These are phyloP conservation scores for Magnaporthiopsis poae DNA, from an alignment of 2,329 filamentous ascomycete species.

Conservation along the genomic window DNA sequence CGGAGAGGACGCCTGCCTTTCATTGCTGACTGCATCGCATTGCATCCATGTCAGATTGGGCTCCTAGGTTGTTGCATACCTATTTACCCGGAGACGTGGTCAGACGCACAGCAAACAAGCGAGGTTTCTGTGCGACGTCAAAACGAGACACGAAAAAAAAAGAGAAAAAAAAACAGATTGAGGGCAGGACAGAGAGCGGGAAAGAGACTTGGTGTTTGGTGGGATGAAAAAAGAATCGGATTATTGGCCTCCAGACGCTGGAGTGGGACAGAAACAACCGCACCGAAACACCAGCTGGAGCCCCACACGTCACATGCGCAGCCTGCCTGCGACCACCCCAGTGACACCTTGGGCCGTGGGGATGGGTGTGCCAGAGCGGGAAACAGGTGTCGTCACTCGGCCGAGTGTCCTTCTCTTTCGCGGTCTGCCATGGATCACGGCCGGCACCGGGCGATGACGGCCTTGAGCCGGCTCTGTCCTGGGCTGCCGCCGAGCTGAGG, in stretches of 20 bases:
- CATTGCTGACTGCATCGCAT: background rate
- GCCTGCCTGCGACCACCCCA: too few relatives aligned
- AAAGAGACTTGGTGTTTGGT: too few relatives aligned
- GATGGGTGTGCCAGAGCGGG: background rate
- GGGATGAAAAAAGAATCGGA: constrained; percentile 24
- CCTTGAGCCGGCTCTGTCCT: background rate
- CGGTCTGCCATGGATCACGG: background rate
- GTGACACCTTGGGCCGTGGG: background rate
- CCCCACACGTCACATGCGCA: too few relatives aligned
- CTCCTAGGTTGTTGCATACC: background rate
- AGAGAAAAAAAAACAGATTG: background rate
- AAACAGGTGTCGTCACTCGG: background rate
- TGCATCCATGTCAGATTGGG: background rate
- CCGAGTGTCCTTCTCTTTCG: background rate
- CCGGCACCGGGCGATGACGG: background rate
- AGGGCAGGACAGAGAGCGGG: too few relatives aligned
- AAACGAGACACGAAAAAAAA: background rate
- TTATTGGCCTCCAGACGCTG: too few relatives aligned
- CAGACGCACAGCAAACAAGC: background rate
- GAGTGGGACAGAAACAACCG: too few relatives aligned
- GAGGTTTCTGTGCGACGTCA: background rate
- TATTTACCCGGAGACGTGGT: background rate
- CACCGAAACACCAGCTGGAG: too few relatives aligned
- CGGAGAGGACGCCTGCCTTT: too few relatives aligned
- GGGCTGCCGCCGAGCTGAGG: too few relatives aligned